Conservation (phyloP, 164 flowering plant genomes). For the Umbilicus rupestris region DNA sequence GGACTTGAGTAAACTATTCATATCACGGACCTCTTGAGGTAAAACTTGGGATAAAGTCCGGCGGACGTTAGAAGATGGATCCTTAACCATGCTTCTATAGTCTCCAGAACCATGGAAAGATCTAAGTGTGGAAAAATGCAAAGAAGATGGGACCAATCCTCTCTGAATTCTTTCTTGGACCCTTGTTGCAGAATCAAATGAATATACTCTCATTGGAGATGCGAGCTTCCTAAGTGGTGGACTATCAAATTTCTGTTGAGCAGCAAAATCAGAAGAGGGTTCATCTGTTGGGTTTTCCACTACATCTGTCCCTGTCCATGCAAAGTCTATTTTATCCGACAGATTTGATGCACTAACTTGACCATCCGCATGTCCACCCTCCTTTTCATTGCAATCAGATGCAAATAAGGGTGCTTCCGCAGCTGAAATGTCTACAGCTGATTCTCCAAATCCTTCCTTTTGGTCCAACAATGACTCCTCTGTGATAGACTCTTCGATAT, state of each 20-base stretch:
- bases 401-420: conserved; percentile 16
- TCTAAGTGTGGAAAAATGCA: conserved; percentile 48
- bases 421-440: conserved; percentile 15
- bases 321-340: conserved; percentile 86
- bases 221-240: conserved; percentile 30
- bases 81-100: conserved; percentile 56
- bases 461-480: conserved; percentile 15
- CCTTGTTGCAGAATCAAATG: conserved; percentile 87
- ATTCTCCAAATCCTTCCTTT: conserved; percentile 17
- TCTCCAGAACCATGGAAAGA: conserved; percentile 92
- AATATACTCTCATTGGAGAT: conserved; percentile 63
- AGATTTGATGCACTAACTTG: conserved; percentile 41
- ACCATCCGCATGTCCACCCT: conserved; percentile 20
- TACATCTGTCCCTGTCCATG: conserved; percentile 72
- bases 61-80: conserved; percentile 42
- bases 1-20: conserved; percentile 25
- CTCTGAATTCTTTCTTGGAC: conserved; percentile 41
- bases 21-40: conserved; percentile 41
- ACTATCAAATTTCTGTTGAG: conserved; percentile 23
- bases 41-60: conserved; percentile 42
- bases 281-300: conserved; percentile 25
- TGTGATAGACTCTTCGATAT: conserved; percentile 15
- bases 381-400: conserved; percentile 16
- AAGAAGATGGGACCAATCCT: conserved; percentile 42
- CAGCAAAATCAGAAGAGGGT: conserved; percentile 17